These are phyloP conservation scores for Polyplosphaeria fusca DNA, from an alignment of 495 filamentous ascomycete species.

Conservation along the genomic window DNA sequence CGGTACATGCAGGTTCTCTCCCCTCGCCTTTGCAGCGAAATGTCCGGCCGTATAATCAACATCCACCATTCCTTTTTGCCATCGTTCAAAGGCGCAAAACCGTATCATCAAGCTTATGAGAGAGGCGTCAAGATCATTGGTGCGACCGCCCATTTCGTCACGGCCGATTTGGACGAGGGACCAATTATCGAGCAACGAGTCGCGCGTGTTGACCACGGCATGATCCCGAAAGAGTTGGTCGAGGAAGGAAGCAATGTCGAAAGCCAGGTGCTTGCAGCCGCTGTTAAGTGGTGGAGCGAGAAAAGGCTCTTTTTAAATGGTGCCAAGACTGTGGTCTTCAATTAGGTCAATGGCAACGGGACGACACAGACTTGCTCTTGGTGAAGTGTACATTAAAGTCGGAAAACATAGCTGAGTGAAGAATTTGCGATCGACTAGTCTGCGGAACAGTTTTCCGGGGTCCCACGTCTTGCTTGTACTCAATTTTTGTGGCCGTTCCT, in stretches of 20 bases:
- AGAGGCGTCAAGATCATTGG: slow-evolving; percentile 78
- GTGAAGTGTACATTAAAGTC: too few species aligned
- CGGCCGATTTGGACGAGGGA: slow-evolving; percentile 70
- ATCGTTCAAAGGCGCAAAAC: slow-evolving; percentile 75
- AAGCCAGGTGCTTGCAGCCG: slow-evolving; percentile 67
- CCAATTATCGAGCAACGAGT: slow-evolving; percentile 79
- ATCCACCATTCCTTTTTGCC: slow-evolving; percentile 79
- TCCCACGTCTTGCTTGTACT: too few species aligned
- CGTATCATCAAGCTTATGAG: slow-evolving; percentile 76
- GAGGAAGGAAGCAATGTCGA: slow-evolving; percentile 73
- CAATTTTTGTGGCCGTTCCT: too few species aligned
- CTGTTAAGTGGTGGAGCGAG: slow-evolving; percentile 72
- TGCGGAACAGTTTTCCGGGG: too few species aligned
- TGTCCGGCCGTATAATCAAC: slow-evolving; percentile 76
- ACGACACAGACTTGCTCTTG: too few species aligned
- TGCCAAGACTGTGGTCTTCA: slow-evolving; percentile 72
- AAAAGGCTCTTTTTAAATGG: slow-evolving; percentile 68
- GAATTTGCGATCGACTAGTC: too few species aligned
- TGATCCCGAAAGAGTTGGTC: slow-evolving; percentile 67
- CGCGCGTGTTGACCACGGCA: slow-evolving; percentile 62
- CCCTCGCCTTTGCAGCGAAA: slow-evolving; percentile 64
- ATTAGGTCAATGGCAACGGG: too few species aligned
- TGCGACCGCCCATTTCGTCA: slow-evolving; percentile 74
- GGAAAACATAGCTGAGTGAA: too few species aligned
- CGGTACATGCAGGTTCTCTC: slow-evolving; percentile 82